phyloP scores from a whole-genome alignment of 2,329 filamentous ascomycete species.

The Fusarium sp. region DNA sequence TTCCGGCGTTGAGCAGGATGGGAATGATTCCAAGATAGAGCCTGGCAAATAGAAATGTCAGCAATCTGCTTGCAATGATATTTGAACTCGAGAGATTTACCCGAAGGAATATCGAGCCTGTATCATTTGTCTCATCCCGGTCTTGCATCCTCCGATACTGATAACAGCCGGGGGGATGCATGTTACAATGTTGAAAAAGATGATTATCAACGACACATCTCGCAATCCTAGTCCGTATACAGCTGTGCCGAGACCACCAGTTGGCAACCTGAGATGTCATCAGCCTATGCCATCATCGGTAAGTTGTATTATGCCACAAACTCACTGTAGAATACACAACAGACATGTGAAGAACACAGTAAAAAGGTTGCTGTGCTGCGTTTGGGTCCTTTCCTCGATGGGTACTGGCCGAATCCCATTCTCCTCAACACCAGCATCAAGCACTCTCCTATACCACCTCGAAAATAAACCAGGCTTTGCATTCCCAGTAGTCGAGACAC shows the following conservation, averaged over 20 bases:
- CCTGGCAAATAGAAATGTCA: constrained; percentile 36
- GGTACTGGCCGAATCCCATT: constrained; percentile 67
- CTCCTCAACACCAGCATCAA: constrained; percentile 59
- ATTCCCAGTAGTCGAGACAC: constrained; percentile 46
- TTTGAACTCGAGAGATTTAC: constrained; percentile 37
- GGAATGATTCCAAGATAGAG: constrained; percentile 61
- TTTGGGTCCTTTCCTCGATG: constrained; percentile 61
- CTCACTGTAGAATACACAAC: constrained; percentile 66
- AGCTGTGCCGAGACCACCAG: constrained; percentile 66
- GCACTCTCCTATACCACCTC: constrained; percentile 54
- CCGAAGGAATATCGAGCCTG: constrained; percentile 70
- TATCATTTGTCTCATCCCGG: constrained; percentile 67
- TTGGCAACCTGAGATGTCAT: constrained; percentile 56
- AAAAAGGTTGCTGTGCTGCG: constrained; percentile 64
- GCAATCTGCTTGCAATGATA: background rate
- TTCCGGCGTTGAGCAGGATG: constrained; percentile 64
- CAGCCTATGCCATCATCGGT: background rate
- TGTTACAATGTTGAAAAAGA: constrained; percentile 67
- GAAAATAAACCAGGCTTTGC: constrained; percentile 42
- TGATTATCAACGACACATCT: constrained; percentile 64
- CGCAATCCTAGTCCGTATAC: constrained; percentile 63
- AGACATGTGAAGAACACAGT: constrained; percentile 69
- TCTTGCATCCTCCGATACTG: constrained; percentile 63
- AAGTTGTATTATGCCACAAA: constrained; percentile 3
- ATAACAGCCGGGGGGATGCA: constrained; percentile 64